Evolutionary conservation across 2,329 filamentous ascomycete genomes (phyloP), one percentile per base, ranked within the genome.

Genomic region (Colletotrichum lindemuthianum): DNA sequence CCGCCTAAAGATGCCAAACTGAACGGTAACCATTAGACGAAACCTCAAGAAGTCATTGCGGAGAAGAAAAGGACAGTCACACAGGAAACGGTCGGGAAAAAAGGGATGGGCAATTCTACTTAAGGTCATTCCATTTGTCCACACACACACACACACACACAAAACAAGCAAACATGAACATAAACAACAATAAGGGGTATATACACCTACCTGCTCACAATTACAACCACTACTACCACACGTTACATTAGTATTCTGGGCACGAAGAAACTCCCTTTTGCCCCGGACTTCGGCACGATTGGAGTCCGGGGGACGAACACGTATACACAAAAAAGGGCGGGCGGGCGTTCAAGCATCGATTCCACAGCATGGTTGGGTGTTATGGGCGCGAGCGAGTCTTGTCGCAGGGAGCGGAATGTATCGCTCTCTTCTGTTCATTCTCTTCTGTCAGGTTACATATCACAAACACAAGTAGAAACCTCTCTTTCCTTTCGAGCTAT

Each of bases 1-100:
- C 75, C 78, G 60, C 72, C 71, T 12, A 77, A 74, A 65, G 70
- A 72, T 6, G 57, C 58, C 41, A 76, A 77, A 65, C 59, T 72
- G 32, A 81, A 81, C 44, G 79, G 79, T 32, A 58, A 63, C 11
- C 70, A 72, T 49, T 73, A 51, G 39, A 12, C 32, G 24, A 24
- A 36, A 24, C 13, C n/a, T 32, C 16, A 43, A 15, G 13, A 33
- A 24, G 33, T 13, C 33, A 11, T 34, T 11, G n/a, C 43, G 11
- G 6, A 40, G 50, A 47, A 39, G 39, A 40, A 52, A 48, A 13
- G 33, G 33, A 59, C 43, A 45, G 15, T 49, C 44, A 59, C n/a
- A 15, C 15, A 37, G 39, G 11, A 50, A 45, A 41, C 45, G 36
- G 55, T 55, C 15, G 15, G 37, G 15, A 37, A 32, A 11, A 33